Evolutionary conservation across 768 basidiomycete genomes (phyloP), one percentile per base, ranked within the genome.

Genomic region (Tricholoma terreum): DNA sequence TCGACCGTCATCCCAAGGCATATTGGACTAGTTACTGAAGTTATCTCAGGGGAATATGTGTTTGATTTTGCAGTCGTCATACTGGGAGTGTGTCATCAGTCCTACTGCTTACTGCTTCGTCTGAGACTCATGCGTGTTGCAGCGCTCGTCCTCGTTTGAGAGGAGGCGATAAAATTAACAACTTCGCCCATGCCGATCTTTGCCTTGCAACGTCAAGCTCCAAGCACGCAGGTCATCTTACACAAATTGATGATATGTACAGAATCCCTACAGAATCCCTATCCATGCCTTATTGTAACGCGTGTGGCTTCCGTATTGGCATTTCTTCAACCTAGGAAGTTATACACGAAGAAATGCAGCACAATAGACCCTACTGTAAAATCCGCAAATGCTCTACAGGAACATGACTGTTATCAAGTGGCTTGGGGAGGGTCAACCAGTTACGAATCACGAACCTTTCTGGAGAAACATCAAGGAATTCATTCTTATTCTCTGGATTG

Each of bases 301-400:
- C 19, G 8, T 9, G 34, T 14, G 2, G 12, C 12, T 35, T 2
- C 9, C 22, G 42, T 21, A 22, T 19, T 45, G 43, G 43, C 22
- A n/a, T 17, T 17, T 49, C 27, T 49, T 74, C 69, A 98, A 71
- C 96, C 97, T 12, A 99, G 81, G 82, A 97, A 98, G 75, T 98
- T 98, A 82, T 87, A 98, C 58, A 97, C 95, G 71, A 98, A 99
- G 79, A 98, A 94, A 73, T 99, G 97, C 33, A 99, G 80, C 36
- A 98, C 86, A 60, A 98, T 87, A 2, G 93, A 95, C n/a, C 94
- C 94, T 45, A 95, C 71, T 24, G 90, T 90, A 67, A 98, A 99
- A 68, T 99, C 97, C 45, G 92, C 95, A 67, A 99, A 99, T 17
- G 97, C 97, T 67, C 97, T 99, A 68, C 15, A 56, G 48, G 27